Evolutionary conservation across 441 rosid species (phyloP).

Genomic region (Oxalis stricta): DNA sequence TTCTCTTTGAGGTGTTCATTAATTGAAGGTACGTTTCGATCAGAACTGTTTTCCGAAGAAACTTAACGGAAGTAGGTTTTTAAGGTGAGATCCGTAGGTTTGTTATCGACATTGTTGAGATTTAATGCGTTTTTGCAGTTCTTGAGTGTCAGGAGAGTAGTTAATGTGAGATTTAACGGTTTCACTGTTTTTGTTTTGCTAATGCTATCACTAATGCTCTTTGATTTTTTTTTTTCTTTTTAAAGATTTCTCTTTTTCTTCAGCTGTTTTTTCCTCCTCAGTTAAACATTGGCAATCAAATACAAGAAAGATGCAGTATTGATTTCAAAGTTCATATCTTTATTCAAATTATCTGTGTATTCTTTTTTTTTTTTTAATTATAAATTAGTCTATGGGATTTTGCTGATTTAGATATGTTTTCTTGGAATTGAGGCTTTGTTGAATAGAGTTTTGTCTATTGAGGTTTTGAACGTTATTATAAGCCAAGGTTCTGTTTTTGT

Average conservation of each 20-base stretch:
- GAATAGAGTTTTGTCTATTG: neutral
- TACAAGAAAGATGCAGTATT: neutral
- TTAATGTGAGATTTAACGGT: constrained; percentile 17
- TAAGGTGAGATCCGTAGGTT: constrained; percentile 26
- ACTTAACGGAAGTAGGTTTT: neutral
- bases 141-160: constrained; percentile 6
- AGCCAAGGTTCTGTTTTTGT: neutral
- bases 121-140: constrained; percentile 17
- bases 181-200: constrained; percentile 10
- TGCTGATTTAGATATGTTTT: constrained; percentile 12
- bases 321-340: neutral
- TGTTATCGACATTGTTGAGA: constrained; percentile 27
- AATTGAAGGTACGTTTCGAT: neutral
- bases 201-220: neutral
- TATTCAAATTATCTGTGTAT: neutral
- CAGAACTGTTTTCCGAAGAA: neutral
- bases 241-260: neutral
- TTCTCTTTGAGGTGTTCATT: neutral
- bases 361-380: neutral
- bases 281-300: neutral
- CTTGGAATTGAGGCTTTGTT: neutral
- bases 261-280: neutral
- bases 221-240: neutral
- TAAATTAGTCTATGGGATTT: neutral
- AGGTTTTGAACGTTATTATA: neutral